Base-by-base conservation (phyloP, 1,284 basidiomycete genomes). In the Cryptococcus sp. region DNA sequence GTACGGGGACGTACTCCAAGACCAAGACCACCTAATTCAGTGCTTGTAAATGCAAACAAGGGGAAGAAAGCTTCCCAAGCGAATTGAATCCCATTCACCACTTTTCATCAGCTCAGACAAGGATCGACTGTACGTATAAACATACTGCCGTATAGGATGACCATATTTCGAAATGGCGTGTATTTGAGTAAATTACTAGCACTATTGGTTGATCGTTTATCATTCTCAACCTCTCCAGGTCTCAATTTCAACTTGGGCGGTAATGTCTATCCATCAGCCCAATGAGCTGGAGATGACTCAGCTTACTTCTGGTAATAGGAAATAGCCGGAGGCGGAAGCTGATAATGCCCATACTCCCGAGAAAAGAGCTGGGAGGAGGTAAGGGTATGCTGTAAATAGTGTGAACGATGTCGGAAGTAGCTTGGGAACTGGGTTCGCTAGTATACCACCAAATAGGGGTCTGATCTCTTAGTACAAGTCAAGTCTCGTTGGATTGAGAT, bases 21-120 rank as follows among this genome's bases (percentile, higher is more conserved):
- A 2, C 61, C 67, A 7, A 72, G 45, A 1, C 69, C 69, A 11
- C 69, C 69, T 0, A 69, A 59, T 10, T 59, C 54, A 34, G 59
- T 57, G 44, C 52, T 56, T 9, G 67, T 70, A 46, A 67, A 72
- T 0, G 62, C 61, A 44, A 66, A 72, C 13, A 72, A 48, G 4
- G 69, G 69, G 39, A 61, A 72, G 13, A 70, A 50, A 10, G 67
- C 68, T 42, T 72, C 69, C 56, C 63, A 72, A 2, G 60, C 53
- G 41, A 67, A 70, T 54, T 60, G 61, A 21, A 69, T 57, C 0
- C 50, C 59, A 32, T 70, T 66, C 28, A 56, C 53, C 39, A 67
- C 66, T 66, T 40, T 3, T 7, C 16, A 39, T 39, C 36, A 39
- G 36, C 28, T 28, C 28, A 28, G 11, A 4, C 11, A 4, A 28